Percentiles rank a stretch among this genome's conserved stretches.
Evolutionary conservation across 2,329 filamentous ascomycete genomes (phyloP).

Genomic region (Cryoendolithus antarcticus): DNA sequence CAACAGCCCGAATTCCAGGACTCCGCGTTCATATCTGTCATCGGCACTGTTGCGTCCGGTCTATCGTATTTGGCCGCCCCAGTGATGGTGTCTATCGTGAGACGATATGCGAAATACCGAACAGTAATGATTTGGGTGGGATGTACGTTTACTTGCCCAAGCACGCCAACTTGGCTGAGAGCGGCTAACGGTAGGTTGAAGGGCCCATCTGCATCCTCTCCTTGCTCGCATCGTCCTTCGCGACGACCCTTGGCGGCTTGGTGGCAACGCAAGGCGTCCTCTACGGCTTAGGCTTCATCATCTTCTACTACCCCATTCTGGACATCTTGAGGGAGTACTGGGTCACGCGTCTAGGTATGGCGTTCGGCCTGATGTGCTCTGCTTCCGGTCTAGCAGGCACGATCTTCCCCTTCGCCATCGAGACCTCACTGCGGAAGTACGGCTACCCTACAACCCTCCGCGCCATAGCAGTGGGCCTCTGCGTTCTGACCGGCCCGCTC

Average conservation of each 20-base stretch:
- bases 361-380: slow-evolving; percentile 14
- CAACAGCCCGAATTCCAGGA: slow-evolving; percentile 46
- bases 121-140: slow-evolving; percentile 35
- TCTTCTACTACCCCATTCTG: slow-evolving; percentile 19
- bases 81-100: slow-evolving; percentile 35
- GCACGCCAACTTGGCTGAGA: slow-evolving; percentile 11
- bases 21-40: slow-evolving; percentile 42
- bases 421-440: slow-evolving; percentile 10
- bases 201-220: slow-evolving; percentile 47
- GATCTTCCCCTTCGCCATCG: slow-evolving; percentile 13
- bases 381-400: slow-evolving; percentile 16
- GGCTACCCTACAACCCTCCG: slow-evolving; percentile 16
- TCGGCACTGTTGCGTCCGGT: slow-evolving; percentile 53
- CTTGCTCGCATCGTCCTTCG: slow-evolving; percentile 40
- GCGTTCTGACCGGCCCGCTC: slow-evolving; percentile 21
- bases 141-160: slow-evolving; percentile 13
- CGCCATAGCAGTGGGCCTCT: slow-evolving; percentile 11
- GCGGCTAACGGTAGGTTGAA: slow-evolving; percentile 1
- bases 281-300: slow-evolving; percentile 46
- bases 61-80: slow-evolving; percentile 42
- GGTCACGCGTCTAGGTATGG: slow-evolving; percentile 14
- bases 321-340: slow-evolving; percentile 20
- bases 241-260: slow-evolving; percentile 40
- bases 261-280: slow-evolving; percentile 50
- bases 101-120: slow-evolving; percentile 28